Evolutionary conservation across 257 asterid species (phyloP).

Genomic region (Ilex aquifolium): DNA sequence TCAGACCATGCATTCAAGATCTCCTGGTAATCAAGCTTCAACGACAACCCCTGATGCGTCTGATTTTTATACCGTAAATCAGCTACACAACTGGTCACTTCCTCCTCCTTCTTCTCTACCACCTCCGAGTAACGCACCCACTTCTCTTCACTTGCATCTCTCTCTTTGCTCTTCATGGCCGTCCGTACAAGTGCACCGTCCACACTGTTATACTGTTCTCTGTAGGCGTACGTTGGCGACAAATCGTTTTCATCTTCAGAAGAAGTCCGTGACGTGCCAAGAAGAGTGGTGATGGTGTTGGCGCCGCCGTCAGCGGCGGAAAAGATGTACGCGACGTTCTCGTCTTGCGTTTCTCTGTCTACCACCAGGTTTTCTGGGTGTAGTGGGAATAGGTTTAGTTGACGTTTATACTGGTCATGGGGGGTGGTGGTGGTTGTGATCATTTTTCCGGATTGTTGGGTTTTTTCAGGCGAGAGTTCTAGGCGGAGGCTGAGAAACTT

Average conservation of each 20-base stretch:
- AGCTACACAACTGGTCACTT: conserved; percentile 71
- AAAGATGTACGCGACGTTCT: conserved; percentile 66
- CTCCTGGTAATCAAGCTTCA: conserved; percentile 85
- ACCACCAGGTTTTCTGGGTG: conserved; percentile 40
- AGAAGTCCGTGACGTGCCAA: conserved; percentile 33
- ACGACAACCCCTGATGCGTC: conserved; percentile 29
- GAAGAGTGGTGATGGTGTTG: conserved; percentile 53
- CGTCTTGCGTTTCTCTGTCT: conserved; percentile 46
- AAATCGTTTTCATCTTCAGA: conserved; percentile 23
- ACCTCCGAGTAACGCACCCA: conserved; percentile 89
- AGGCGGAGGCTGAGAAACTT: conserved; percentile 75
- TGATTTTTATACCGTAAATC: conserved; percentile 22
- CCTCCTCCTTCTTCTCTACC: conserved; percentile 80
- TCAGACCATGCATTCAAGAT: conserved; percentile 86
- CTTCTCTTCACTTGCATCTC: conserved; percentile 72
- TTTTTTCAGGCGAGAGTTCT: conserved; percentile 41
- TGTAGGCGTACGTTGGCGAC: conserved; percentile 39
- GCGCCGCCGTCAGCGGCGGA: conserved; percentile 67
- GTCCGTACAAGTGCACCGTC: conserved; percentile 61
- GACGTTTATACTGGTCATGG: conserved; percentile 9
- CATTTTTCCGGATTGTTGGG: conserved; percentile 7
- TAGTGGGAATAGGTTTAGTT: conserved; percentile 43
- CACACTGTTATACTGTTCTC: conserved; percentile 20
- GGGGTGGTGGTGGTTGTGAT: conserved; percentile 2
- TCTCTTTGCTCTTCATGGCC: conserved; percentile 66